These are phyloP conservation scores for Lepidium aucheri DNA, from an alignment of 345 rosid genomes.

Conservation along the genomic window DNA sequence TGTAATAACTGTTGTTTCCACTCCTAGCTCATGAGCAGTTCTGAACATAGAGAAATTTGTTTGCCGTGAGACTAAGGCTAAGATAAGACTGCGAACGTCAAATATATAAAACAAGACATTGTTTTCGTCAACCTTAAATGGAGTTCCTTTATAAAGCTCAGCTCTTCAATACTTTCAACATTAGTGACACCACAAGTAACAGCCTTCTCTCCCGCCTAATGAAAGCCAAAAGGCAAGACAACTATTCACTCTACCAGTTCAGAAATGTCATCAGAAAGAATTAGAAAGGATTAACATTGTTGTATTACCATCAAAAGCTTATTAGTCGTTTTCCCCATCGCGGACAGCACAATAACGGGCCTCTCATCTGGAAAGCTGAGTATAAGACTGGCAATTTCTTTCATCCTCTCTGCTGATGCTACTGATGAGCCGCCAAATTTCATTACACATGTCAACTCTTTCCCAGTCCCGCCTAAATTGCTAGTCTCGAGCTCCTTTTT, in stretches of 20 bases:
- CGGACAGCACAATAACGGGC: constrained; percentile 81
- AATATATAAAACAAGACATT: background rate
- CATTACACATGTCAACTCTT: constrained; percentile 55
- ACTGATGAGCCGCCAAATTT: constrained; percentile 91
- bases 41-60: constrained; percentile 12
- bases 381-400: constrained; percentile 71
- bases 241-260: background rate
- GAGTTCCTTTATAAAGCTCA: constrained; percentile 56
- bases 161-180: constrained; percentile 54
- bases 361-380: constrained; percentile 70
- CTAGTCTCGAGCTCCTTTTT: constrained; percentile 2
- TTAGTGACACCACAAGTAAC: constrained; percentile 71
- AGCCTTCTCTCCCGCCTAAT: constrained; percentile 88
- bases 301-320: constrained; percentile 54
- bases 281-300: background rate
- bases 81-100: background rate
- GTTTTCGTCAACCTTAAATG: constrained; percentile 41
- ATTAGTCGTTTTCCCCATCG: constrained; percentile 91
- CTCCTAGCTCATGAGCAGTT: constrained; percentile 30
- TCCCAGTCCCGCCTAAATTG: constrained; percentile 1
- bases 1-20: constrained; percentile 19
- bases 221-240: background rate
- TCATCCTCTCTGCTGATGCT: constrained; percentile 74
- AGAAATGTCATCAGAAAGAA: background rate
- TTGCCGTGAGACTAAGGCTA: background rate